Evolutionary conservation across 2,329 filamentous ascomycete genomes (phyloP), one percentile per base, ranked within the genome.

Genomic region (Sclerotinia minor): DNA sequence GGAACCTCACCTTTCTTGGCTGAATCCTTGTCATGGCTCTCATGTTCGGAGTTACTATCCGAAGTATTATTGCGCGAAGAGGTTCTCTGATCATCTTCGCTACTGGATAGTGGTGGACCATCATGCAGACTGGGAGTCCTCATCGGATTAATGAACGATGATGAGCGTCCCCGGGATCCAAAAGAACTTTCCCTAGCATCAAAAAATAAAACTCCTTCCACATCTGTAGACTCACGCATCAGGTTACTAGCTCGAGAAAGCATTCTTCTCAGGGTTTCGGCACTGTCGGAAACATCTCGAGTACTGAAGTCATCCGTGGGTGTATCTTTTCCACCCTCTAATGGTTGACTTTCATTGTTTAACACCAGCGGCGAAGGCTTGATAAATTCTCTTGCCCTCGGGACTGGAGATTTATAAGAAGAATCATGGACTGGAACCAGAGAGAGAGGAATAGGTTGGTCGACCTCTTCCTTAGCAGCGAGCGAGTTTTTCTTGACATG

Each of bases 161-260:
- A 47, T n/a, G 35, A 24, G 9, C 38, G 59, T 24, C 45, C 59
- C 1, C 15, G 59, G 9, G 26, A 57, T 13, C 67, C 64, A 17
- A 69, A 69, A 17, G 44, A 17, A 8, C 67, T 58, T 45, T 60
- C 41, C 24, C 44, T 49, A 26, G 74, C 72, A 69, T 76, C 73
- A 17, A 76, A 72, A 55, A 76, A 76, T 8, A 75, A 68, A 19
- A 70, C 69, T 1, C 75, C 74, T 64, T 75, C 73, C 24, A 76
- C 70, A 21, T 72, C 70, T 44, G 73, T 71, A 4, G 71, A 69
- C 60, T 76, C 74, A 21, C 74, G 68, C 21, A 75, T 71, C n/a
- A 76, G 57, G 59, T 76, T 76, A 19, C 71, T 73, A 8, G 75
- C 75, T 8, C 74, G 69, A 24, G 75, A 71, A 54, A 76, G 75